These are phyloP conservation scores for Fusarium heterosporum DNA, from an alignment of 2,329 filamentous ascomycete genomes.

Conservation along the genomic window DNA sequence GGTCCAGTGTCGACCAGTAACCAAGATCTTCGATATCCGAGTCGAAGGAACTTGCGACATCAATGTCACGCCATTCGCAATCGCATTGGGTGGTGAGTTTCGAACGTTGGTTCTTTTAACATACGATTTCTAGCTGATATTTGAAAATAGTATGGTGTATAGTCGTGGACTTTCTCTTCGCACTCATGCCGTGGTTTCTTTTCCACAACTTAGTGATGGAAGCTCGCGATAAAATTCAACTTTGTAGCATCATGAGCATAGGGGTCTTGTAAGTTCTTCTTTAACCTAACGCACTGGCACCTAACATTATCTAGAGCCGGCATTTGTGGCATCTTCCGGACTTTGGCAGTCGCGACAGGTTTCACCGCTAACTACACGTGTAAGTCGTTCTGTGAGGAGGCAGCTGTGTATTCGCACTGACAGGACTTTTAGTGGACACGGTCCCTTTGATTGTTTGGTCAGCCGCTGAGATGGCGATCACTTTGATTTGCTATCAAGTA, in stretches of 20 bases:
- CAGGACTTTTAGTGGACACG: conserved; percentile 48
- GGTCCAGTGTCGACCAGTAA: conserved; percentile 24
- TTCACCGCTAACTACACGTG: conserved; percentile 32
- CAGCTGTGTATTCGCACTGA: too few species aligned
- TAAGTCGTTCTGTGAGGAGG: too few species aligned
- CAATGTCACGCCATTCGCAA: conserved; percentile 19
- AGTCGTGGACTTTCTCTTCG: conserved; percentile 54
- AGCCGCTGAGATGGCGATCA: conserved; percentile 53
- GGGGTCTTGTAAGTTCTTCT: conserved; percentile 51
- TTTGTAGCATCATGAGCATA: conserved; percentile 56
- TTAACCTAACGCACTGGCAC: too few species aligned
- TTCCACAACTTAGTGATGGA: conserved; percentile 58
- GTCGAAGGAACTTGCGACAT: conserved; percentile 16
- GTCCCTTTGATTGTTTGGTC: conserved; percentile 54
- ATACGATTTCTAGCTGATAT: fast-evolving
- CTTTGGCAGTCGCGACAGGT: conserved; percentile 25
- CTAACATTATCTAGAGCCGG: conserved; percentile 24
- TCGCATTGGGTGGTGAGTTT: conserved; percentile 27
- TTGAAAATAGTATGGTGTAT: conserved; percentile 41
- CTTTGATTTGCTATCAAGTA: conserved; percentile 55
- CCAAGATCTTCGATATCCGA: conserved; percentile 26
- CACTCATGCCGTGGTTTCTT: conserved; percentile 57
- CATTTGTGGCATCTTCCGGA: conserved; percentile 30
- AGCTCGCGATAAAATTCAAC: conserved; percentile 57
- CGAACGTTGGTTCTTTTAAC: too few species aligned